Evolutionary conservation across 805 yeast genomes (phyloP).

Genomic region (Ogataea trehalophila): DNA sequence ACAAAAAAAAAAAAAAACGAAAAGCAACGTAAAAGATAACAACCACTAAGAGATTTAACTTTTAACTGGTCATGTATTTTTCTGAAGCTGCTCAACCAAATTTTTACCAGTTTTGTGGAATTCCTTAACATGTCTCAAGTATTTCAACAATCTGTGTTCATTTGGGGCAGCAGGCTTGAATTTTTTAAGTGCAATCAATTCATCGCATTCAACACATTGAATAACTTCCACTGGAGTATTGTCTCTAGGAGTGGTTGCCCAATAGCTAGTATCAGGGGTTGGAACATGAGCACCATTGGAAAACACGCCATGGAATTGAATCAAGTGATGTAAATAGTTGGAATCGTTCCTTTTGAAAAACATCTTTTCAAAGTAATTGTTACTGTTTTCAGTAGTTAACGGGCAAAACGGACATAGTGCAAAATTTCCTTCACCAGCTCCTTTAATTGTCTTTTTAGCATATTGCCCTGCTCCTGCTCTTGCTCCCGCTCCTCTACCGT

Average conservation of each 20-base stretch:
- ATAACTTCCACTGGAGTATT: conserved; percentile 20
- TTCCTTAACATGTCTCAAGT: conserved; percentile 27
- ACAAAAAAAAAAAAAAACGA: no score
- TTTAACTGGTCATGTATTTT: no score
- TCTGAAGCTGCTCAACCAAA: conserved; percentile 2
- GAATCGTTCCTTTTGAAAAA: conserved; percentile 28
- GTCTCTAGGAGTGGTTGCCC: conserved; percentile 14
- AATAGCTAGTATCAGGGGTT: conserved; percentile 20
- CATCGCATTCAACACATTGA: conserved; percentile 24
- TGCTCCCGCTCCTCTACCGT: neutral
- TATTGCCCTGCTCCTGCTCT: neutral
- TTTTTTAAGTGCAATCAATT: conserved; percentile 18
- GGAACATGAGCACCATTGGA: conserved; percentile 26
- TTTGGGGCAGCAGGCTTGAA: conserved; percentile 12
- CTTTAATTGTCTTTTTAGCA: conserved; percentile 5
- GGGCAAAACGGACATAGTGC: conserved; percentile 29
- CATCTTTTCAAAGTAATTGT: conserved; percentile 12
- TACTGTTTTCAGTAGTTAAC: conserved; percentile 12
- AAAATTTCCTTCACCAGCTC: conserved; percentile 17
- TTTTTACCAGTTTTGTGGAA: conserved; percentile 25
- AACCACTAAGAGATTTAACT: no score
- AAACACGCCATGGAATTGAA: conserved; percentile 30
- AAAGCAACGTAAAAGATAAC: no score
- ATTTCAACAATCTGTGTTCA: conserved; percentile 23
- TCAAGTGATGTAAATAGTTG: conserved; percentile 28